Percentiles rank a stretch among this genome's conserved stretches.
Conservation (phyloP, 2,329 filamentous ascomycete species). For the Cladorrhinum sp. region DNA sequence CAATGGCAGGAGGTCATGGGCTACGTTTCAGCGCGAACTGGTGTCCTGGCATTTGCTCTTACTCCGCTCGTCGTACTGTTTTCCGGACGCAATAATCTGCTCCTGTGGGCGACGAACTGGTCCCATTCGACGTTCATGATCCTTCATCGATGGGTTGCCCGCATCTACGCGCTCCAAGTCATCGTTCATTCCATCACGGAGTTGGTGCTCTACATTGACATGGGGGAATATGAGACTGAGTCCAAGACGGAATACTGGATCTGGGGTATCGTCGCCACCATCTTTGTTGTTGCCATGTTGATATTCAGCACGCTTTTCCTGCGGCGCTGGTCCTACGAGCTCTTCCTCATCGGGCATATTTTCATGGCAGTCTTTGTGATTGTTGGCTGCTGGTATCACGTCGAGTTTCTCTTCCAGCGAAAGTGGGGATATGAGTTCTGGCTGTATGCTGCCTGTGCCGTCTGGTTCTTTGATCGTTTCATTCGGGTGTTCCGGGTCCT, state of each 20-base stretch:
- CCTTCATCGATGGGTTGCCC: slow-evolving; percentile 48
- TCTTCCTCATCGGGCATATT: slow-evolving; percentile 45
- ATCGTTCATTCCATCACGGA: slow-evolving; percentile 42
- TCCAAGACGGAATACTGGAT: slow-evolving; percentile 38
- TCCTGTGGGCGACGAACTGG: slow-evolving; percentile 24
- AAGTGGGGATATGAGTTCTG: slow-evolving; percentile 47
- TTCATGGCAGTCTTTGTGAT: slow-evolving; percentile 39
- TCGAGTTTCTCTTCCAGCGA: slow-evolving; percentile 32
- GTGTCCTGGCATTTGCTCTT: slow-evolving; percentile 40
- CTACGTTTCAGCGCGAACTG: slow-evolving; percentile 41
- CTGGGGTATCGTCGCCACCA: slow-evolving; percentile 42
- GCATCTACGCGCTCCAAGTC: slow-evolving; percentile 39
- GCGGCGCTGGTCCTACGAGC: slow-evolving; percentile 39
- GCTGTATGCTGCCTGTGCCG: slow-evolving; percentile 41
- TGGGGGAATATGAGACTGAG: slow-evolving; percentile 32
- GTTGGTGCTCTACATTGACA: slow-evolving; percentile 26
- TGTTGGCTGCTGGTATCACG: slow-evolving; percentile 44
- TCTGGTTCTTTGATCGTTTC: slow-evolving; percentile 38
- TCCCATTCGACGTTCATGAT: slow-evolving; percentile 46
- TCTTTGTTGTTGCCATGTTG: slow-evolving; percentile 33
- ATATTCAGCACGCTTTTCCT: slow-evolving; percentile 36
- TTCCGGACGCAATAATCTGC: slow-evolving; percentile 14
- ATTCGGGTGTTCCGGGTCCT: slow-evolving; percentile 38
- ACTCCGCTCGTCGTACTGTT: slow-evolving; percentile 23
- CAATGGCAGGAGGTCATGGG: slow-evolving; percentile 31